phyloP scores from a whole-genome alignment of 2,329 filamentous ascomycete genomes.

The Rhynchosporium secalis region DNA sequence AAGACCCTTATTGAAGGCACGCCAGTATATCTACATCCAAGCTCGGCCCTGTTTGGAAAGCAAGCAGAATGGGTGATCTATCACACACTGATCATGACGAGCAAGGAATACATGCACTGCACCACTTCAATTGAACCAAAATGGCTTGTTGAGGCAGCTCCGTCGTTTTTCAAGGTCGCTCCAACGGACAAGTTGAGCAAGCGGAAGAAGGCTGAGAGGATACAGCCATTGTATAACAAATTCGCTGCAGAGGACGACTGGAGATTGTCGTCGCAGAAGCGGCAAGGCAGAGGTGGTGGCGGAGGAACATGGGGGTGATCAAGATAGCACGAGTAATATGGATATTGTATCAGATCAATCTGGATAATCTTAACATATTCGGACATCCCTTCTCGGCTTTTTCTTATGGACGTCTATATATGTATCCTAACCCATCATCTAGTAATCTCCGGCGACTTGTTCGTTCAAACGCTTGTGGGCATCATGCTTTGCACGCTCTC shows the following conservation, averaged over 20 bases:
- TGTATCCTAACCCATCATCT: background rate
- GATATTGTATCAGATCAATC: background rate
- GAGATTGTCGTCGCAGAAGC: constrained; percentile 84
- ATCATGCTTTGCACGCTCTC: constrained; percentile 21
- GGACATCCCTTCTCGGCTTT: background rate
- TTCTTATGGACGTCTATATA: background rate
- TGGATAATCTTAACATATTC: background rate
- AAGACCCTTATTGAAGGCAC: constrained; percentile 96
- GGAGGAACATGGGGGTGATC: constrained; percentile 87
- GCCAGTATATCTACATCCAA: constrained; percentile 91
- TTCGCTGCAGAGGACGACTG: constrained; percentile 93
- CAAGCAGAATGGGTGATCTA: constrained; percentile 96
- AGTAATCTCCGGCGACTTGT: constrained; percentile 20
- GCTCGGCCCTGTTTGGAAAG: constrained; percentile 90
- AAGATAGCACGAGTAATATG: background rate
- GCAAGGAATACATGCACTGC: constrained; percentile 97
- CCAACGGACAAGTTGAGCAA: constrained; percentile 84
- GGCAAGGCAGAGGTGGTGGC: constrained; percentile 78
- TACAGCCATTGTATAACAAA: constrained; percentile 92
- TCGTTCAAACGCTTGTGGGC: constrained; percentile 20
- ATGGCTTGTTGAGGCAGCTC: constrained; percentile 91
- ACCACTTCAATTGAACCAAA: constrained; percentile 94
- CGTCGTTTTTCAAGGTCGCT: constrained; percentile 98
- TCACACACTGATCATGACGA: constrained; percentile 85
- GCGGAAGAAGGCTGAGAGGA: constrained; percentile 89